Conservation (phyloP, 306 rosid species). For the Malus asiatica region DNA sequence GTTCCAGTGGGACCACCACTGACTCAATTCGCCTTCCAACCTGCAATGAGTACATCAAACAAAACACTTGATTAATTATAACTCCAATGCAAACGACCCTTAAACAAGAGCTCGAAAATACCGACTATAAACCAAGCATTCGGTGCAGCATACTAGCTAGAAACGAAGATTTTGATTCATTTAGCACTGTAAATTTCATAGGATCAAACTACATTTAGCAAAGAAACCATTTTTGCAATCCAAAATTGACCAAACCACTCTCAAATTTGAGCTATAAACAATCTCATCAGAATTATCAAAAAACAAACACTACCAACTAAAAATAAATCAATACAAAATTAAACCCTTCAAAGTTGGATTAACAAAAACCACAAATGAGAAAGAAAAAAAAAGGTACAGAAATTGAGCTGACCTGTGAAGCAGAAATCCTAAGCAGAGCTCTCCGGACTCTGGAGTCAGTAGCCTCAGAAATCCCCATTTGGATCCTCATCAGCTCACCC, state of each 20-base stretch:
- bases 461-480: slow-evolving; percentile 91
- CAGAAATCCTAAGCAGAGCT: slow-evolving; percentile 83
- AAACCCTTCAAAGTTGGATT: neutral
- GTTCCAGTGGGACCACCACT: slow-evolving; percentile 89
- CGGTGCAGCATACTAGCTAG: neutral
- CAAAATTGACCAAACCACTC: neutral
- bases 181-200: neutral
- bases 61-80: neutral
- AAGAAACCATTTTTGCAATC: neutral
- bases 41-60: slow-evolving; percentile 34
- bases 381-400: neutral
- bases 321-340: neutral
- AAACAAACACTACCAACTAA: neutral
- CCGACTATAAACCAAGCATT: neutral
- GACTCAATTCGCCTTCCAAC: slow-evolving; percentile 94
- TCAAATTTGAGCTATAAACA: neutral
- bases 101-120: neutral
- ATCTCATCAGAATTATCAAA: neutral
- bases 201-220: slow-evolving; percentile 23
- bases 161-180: neutral
- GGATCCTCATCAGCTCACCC: slow-evolving; percentile 92
- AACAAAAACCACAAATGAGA: neutral
- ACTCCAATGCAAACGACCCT: neutral
- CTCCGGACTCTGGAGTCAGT: slow-evolving; percentile 85
- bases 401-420: slow-evolving; percentile 64